These are phyloP conservation scores for Takashimella koratensis DNA, from an alignment of 1,284 basidiomycete genomes.

Conservation along the genomic window DNA sequence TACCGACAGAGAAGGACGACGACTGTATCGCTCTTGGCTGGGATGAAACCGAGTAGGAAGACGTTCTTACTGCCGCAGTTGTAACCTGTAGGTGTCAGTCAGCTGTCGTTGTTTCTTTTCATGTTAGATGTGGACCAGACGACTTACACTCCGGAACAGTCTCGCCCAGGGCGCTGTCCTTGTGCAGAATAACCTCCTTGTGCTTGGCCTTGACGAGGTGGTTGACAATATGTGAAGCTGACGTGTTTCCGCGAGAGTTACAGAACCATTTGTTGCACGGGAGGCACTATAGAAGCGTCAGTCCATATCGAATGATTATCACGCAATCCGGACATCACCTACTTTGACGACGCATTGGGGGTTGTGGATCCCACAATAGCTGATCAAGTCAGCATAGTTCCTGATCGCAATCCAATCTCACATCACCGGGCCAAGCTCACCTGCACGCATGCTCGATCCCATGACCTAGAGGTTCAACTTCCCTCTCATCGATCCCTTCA, in stretches of 20 bases:
- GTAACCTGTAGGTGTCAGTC: constrained; percentile 57
- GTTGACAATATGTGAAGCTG: constrained; percentile 97
- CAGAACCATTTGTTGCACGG: constrained; percentile 99
- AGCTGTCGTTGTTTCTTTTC: neutral
- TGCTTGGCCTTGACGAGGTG: constrained; percentile 98
- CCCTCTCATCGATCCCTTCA: constrained; percentile 70
- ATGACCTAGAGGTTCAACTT: constrained; percentile 67
- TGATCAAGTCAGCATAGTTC: constrained; percentile 39
- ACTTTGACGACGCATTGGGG: constrained; percentile 90
- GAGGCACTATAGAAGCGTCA: too few species aligned
- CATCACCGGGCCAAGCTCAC: constrained; percentile 53
- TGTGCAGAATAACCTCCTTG: constrained; percentile 96
- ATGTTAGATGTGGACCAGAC: neutral
- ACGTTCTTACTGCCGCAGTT: constrained; percentile 99
- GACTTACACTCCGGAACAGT: constrained; percentile 83
- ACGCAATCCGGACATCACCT: constrained; percentile 8
- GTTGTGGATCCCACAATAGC: constrained; percentile 98
- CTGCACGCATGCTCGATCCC: constrained; percentile 91
- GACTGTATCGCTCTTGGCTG: constrained; percentile 97
- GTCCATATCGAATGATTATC: constrained; percentile 8
- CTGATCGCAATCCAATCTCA: too few species aligned
- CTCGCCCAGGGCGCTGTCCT: constrained; percentile 91
- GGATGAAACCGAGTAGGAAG: constrained; percentile 98
- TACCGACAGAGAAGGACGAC: constrained; percentile 96
- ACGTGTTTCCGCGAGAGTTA: constrained; percentile 97